Evolutionary conservation across 768 basidiomycete genomes (phyloP).

Genomic region (Gloeophyllum trabeum): DNA sequence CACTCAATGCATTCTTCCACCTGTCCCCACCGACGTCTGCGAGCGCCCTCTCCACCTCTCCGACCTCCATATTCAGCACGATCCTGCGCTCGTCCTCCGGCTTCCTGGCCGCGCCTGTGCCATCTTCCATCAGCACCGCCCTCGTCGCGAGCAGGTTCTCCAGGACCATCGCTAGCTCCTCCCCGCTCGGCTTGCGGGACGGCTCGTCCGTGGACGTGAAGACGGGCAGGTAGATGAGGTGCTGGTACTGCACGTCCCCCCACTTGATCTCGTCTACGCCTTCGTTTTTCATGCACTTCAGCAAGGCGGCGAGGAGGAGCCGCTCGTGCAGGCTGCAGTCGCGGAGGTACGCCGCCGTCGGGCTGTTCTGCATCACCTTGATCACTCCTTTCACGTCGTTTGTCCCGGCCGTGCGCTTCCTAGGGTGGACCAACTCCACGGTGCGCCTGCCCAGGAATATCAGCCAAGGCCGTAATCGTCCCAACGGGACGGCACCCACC

Average conservation of each 20-base stretch:
- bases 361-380: conserved; percentile 82
- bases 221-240: conserved; percentile 54
- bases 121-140: conserved; percentile 66
- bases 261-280: conserved; percentile 85
- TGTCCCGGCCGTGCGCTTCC: conserved; percentile 41
- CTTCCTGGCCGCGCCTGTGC: conserved; percentile 40
- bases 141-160: conserved; percentile 70
- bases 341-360: conserved; percentile 72
- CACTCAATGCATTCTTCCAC: conserved; percentile 47
- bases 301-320: conserved; percentile 73
- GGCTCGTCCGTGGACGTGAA: conserved; percentile 52
- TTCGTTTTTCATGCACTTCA: conserved; percentile 73
- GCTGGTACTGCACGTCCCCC: conserved; percentile 74
- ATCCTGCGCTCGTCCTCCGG: conserved; percentile 56
- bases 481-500: conserved; percentile 37
- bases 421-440: conserved; percentile 62
- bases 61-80: conserved; percentile 73
- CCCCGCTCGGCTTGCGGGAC: conserved; percentile 39
- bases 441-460: conserved; percentile 41
- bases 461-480: background rate
- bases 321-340: conserved; percentile 84
- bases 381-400: conserved; percentile 74
- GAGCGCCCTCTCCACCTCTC: conserved; percentile 77
- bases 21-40: conserved; percentile 63
- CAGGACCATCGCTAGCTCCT: conserved; percentile 60